These are phyloP conservation scores for Malus hybrid DNA, from an alignment of 331 rosid genomes.

Conservation along the genomic window DNA sequence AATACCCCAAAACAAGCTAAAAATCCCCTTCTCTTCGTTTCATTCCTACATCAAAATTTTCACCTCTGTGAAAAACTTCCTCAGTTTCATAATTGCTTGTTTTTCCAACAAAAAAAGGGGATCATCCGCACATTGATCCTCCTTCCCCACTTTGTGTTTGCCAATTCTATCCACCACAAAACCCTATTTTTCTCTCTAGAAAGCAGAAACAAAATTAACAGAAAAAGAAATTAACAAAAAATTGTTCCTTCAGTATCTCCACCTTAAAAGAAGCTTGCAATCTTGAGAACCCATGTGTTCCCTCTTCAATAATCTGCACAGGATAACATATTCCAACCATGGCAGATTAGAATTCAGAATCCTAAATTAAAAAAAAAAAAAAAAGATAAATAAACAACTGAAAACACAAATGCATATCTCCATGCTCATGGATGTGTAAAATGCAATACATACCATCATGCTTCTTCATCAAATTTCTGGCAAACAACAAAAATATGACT, in stretches of 20 bases:
- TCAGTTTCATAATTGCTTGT: too few species aligned
- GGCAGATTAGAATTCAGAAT: constrained; percentile 2
- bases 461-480: constrained; percentile 74
- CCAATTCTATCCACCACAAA: constrained; percentile 27
- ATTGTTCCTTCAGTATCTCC: constrained; percentile 26
- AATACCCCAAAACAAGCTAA: too few species aligned
- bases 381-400: too few species aligned
- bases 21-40: too few species aligned
- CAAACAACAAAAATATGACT: constrained; percentile 68
- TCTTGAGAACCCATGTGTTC: constrained; percentile 20
- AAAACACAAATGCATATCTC: background rate
- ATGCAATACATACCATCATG: constrained; percentile 58
- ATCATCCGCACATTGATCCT: background rate
- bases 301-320: constrained; percentile 56
- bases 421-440: background rate
- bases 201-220: background rate
- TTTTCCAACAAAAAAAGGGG: background rate
- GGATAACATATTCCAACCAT: constrained; percentile 17
- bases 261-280: constrained; percentile 22
- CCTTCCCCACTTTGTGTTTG: constrained; percentile 18
- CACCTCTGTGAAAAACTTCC: too few species aligned
- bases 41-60: too few species aligned
- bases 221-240: constrained; percentile 9
- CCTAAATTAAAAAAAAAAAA: background rate
- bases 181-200: constrained; percentile 6